Evolutionary conservation across 768 basidiomycete genomes (phyloP), one percentile per base, ranked within the genome.

Genomic region (Symmetrospora coprosmae): DNA sequence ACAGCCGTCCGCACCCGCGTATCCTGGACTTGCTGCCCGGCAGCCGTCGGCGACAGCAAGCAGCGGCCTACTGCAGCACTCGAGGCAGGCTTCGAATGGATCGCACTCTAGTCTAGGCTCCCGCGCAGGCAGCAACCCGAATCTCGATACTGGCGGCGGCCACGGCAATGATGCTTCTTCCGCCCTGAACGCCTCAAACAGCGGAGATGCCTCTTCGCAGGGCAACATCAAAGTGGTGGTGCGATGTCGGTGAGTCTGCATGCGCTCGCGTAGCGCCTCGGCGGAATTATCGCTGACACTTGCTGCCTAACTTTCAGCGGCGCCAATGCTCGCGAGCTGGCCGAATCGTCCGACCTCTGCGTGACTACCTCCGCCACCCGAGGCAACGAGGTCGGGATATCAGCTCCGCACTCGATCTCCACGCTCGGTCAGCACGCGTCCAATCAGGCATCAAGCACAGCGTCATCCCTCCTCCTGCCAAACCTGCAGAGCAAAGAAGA

Each of bases 151-250:
- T 30, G 31, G 17, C 17, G 45, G 17, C 37, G 35, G 28, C 16
- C 43, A 46, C 25, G 55, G 37, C 27, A 43, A 25, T 11, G 55
- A 58, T 4, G 19, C 41, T 7, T 25, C 41, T 34, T 43, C 43
- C 19, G 49, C 33, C 38, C 21, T 35, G 27, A 50, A 8, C 23
- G 21, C 33, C 8, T 50, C 49, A 27, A 31, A 35, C 9, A 50
- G 23, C 6, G 19, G 33, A 35, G 49, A 50, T 21, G 33, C 11
- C 49, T 50, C 49, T 35, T 50, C 49, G n/a, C n/a, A 53, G 28
- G 52, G 64, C n/a, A 87, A 94, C 68, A 97, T 99, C 13, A 85
- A 88, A 72, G 92, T 99, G 17, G 87, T 89, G 9, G 80, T 97
- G 45, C 81, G 92, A 17, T 92, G 86, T 71, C 78, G 92, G 69